Conservation (phyloP, 2,329 filamentous ascomycete genomes). For the Calonectria pseudoreteaudii region DNA sequence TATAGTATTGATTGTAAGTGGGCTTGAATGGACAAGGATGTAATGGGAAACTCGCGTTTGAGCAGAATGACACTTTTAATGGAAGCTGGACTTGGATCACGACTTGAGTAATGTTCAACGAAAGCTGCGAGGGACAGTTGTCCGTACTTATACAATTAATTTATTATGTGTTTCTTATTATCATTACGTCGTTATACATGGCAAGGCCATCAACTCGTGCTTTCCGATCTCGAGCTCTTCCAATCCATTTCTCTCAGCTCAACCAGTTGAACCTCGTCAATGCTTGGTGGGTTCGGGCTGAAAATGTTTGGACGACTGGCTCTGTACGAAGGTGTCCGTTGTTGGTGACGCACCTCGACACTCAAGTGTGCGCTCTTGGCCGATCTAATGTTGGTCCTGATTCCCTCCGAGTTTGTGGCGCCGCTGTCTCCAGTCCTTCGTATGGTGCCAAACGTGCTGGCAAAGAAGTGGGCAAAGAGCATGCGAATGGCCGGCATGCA, state of each 20-base stretch:
- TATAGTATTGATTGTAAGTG: background rate
- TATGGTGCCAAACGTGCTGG: constrained; percentile 42
- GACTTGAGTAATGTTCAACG: background rate
- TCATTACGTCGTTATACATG: background rate
- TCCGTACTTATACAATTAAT: background rate
- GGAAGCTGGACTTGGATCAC: background rate
- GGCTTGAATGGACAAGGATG: background rate
- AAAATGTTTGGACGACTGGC: background rate
- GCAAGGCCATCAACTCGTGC: background rate
- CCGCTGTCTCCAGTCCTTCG: background rate
- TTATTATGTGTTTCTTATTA: background rate
- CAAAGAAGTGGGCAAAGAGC: constrained; percentile 52
- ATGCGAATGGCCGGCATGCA: constrained; percentile 52
- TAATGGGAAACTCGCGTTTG: background rate
- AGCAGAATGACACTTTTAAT: background rate
- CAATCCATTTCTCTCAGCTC: background rate
- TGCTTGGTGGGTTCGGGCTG: background rate
- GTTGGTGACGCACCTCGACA: background rate
- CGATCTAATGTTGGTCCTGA: background rate
- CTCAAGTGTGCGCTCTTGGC: background rate
- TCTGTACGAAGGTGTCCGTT: background rate
- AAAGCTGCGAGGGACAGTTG: background rate
- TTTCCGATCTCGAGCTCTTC: background rate
- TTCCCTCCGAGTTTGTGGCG: background rate
- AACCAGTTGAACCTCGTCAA: background rate